A percentile compares a stretch with the other conserved stretches of the same genome.
Conservation (phyloP, 176 grass and related monocot genomes). For the Thinopyrum elongatum region DNA sequence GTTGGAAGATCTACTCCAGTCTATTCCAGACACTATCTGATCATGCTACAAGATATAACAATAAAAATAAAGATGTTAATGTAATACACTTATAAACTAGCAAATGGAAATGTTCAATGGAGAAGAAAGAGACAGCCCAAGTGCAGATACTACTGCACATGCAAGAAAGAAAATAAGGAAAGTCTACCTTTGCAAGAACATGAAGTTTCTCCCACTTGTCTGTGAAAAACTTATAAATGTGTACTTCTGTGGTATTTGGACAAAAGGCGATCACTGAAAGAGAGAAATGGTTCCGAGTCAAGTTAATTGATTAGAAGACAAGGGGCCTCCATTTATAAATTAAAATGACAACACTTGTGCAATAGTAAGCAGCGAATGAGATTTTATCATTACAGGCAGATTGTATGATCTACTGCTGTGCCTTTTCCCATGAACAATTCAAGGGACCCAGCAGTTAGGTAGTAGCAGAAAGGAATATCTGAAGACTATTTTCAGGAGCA, state of each 20-base stretch:
- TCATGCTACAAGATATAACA: conserved; percentile 69
- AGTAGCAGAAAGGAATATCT: neutral
- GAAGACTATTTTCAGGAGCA: neutral
- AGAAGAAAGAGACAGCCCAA: neutral
- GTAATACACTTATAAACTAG: neutral
- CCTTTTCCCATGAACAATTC: neutral
- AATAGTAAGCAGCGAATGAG: neutral
- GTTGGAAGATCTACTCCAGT: conserved; percentile 85
- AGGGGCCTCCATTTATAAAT: neutral
- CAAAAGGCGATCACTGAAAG: conserved; percentile 94
- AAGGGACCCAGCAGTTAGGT: neutral
- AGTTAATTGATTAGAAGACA: neutral
- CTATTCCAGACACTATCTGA: conserved; percentile 96
- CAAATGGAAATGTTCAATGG: neutral
- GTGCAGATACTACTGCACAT: conserved; percentile 5
- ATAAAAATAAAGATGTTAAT: conserved; percentile 19
- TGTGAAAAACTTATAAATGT: conserved; percentile 84
- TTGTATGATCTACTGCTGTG: neutral
- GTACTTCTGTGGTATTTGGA: conserved; percentile 92
- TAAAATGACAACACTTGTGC: neutral
- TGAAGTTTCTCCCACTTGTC: conserved; percentile 98
- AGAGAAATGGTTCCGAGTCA: conserved; percentile 25
- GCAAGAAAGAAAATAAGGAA: neutral
- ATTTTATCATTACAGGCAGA: neutral
- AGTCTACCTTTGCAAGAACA: conserved; percentile 88